Base-by-base conservation (phyloP, 768 basidiomycete genomes). In the Naganishia randhawae region DNA sequence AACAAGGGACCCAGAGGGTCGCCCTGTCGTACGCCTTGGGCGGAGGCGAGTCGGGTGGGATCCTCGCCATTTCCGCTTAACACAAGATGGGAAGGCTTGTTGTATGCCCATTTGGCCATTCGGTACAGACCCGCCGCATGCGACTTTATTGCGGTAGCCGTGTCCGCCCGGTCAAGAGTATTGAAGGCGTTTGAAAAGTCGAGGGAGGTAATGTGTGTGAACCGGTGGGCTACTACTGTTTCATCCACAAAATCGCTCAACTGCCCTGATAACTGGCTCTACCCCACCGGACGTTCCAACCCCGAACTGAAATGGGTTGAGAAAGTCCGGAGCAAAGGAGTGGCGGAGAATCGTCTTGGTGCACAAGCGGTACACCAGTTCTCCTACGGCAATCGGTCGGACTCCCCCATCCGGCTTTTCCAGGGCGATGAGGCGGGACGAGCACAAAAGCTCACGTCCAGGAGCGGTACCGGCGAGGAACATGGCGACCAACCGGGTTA, bases 371-470 rank as follows among this genome's bases (percentile, higher is more conserved):
- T 72, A 73, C 48, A 73, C 29, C n/a, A 75, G 37, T 27, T 73
- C 74, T 1, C 74, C 74, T 1, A 73, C 71, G 3, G 72, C 72
- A 45, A 75, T 73, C 27, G 74, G 74, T 8, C 72, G 68, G 32
- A 74, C 29, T 0, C 70, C 72, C 6, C 69, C 71, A 32, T 65
- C 63, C 0, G 53, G 63, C 48, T 75, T 75, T 1, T 55, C 27
- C 3, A 75, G 67, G 11, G 74, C 66, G 9, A 67, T 71, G 4
- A 75, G 65, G n/a, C 69, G 52, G 29, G 71, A 61, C 1, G 67
- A 42, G 37, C 66, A 67, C 14, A 73, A 66, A 10, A 71, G 33
- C 10, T 63, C 22, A 5, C 35, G 50, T 13, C 72, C 75, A 7
- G 62, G 67, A 16, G 66, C 66, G 13, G 41, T 42, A 33, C 50